A percentile compares a stretch with the other conserved stretches of the same genome.
These are phyloP conservation scores for Hortiboletus flavorubellus DNA, from an alignment of 768 basidiomycete species.

Conservation along the genomic window DNA sequence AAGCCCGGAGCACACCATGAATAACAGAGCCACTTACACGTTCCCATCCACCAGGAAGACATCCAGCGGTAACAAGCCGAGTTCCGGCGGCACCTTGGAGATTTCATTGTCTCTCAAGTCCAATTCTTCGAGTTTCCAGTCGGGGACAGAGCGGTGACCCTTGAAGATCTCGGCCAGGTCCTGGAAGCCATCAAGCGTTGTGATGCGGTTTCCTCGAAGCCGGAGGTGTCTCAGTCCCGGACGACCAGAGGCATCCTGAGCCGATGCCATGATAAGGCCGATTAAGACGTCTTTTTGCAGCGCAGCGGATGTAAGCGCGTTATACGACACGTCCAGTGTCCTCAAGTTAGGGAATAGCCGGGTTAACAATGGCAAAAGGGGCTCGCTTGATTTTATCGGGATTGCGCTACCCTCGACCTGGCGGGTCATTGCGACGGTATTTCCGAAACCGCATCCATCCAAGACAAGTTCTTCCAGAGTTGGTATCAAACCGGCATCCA, in stretches of 20 bases:
- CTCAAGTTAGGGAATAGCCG: constrained; percentile 68
- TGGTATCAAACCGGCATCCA: constrained; percentile 50
- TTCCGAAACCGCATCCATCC: constrained; percentile 68
- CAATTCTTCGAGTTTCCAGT: constrained; percentile 78
- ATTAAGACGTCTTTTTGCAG: constrained; percentile 48
- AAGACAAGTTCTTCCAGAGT: constrained; percentile 69
- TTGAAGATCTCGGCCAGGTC: constrained; percentile 62
- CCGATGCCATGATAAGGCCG: constrained; percentile 48
- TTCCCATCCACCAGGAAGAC: constrained; percentile 85
- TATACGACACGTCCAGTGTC: constrained; percentile 75
- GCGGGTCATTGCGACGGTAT: constrained; percentile 50
- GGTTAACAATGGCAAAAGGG: constrained; percentile 55
- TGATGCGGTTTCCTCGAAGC: constrained; percentile 65
- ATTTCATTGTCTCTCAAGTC: constrained; percentile 84
- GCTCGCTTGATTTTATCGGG: constrained; percentile 47
- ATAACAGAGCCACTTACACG: constrained; percentile 47
- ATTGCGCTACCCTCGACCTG: constrained; percentile 30
- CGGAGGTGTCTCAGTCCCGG: constrained; percentile 63
- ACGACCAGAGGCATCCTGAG: constrained; percentile 27
- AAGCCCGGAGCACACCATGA: not conserved
- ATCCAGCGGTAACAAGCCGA: constrained; percentile 75
- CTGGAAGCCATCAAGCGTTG: constrained; percentile 59
- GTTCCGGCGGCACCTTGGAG: constrained; percentile 58
- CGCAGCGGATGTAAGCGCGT: constrained; percentile 54
- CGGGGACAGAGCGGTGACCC: constrained; percentile 55